A percentile compares a stretch with the other conserved stretches of the same genome.
These are phyloP conservation scores for Strobilomyces echinocephalus DNA, from an alignment of 768 basidiomycete genomes.

Conservation along the genomic window DNA sequence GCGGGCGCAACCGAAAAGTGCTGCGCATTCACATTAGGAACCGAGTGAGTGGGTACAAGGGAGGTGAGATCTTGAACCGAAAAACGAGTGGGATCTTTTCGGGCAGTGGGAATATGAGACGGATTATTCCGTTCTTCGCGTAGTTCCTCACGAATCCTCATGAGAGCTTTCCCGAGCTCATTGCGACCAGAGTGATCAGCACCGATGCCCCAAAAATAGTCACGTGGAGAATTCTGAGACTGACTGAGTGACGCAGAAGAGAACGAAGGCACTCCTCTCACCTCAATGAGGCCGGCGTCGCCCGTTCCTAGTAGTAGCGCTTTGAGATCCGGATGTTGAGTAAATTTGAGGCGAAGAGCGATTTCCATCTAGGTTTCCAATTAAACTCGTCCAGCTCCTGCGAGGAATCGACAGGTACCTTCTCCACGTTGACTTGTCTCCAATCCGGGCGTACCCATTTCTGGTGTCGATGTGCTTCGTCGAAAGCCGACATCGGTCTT, in stretches of 20 bases:
- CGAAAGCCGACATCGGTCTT: conserved; percentile 58
- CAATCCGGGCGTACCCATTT: conserved; percentile 61
- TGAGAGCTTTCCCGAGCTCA: conserved; percentile 68
- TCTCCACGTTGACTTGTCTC: conserved; percentile 63
- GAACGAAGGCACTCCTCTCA: conserved; percentile 20
- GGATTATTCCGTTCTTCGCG: conserved; percentile 33
- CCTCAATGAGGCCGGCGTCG: conserved; percentile 66
- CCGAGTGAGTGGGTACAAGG: conserved; percentile 8
- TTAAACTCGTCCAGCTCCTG: neutral
- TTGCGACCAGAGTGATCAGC: conserved; percentile 62
- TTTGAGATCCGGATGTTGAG: conserved; percentile 58
- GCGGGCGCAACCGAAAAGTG: conserved; percentile 4
- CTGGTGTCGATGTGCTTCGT: conserved; percentile 62
- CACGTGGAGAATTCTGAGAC: conserved; percentile 63
- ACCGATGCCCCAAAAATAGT: conserved; percentile 77
- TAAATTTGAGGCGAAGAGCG: conserved; percentile 62
- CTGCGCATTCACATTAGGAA: conserved; percentile 3
- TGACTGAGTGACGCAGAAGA: neutral
- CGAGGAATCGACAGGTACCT: conserved; percentile 34
- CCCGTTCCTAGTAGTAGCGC: conserved; percentile 60
- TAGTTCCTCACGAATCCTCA: conserved; percentile 54
- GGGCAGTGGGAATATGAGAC: conserved; percentile 23
- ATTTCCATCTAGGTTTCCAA: conserved; percentile 53
- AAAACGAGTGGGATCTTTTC: conserved; percentile 26
- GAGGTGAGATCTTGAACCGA: conserved; percentile 31